Conservation (phyloP, 2,329 filamentous ascomycete species). For the Colletotrichum sp. region DNA sequence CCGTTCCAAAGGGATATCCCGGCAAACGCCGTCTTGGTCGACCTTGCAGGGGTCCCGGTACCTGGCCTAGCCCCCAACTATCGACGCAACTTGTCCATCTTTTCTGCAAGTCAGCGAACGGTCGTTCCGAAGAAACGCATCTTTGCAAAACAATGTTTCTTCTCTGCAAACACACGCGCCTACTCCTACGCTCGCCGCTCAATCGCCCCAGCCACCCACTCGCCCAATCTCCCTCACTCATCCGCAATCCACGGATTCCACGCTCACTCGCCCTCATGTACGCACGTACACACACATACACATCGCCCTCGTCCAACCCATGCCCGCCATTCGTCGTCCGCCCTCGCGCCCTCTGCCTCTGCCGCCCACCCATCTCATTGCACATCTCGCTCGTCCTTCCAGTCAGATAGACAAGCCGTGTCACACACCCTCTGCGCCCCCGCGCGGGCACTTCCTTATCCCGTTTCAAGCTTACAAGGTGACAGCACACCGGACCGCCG, state of each 20-base stretch:
- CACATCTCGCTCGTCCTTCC: not conserved
- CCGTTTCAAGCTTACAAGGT: conserved; percentile 12
- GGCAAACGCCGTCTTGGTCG: not conserved
- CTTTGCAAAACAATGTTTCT: conserved; percentile 19
- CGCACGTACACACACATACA: conserved; percentile 3
- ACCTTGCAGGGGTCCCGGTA: not conserved
- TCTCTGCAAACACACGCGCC: conserved; percentile 18
- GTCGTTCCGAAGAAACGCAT: conserved; percentile 14
- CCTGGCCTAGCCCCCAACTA: not conserved
- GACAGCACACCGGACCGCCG: conserved; percentile 4
- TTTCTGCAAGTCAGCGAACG: not conserved
- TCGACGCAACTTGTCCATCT: not conserved
- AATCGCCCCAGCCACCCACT: not conserved
- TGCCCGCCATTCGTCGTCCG: not conserved
- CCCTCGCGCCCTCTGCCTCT: not conserved
- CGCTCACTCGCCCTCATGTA: not conserved
- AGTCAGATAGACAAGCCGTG: not conserved
- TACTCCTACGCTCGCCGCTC: conserved; percentile 4
- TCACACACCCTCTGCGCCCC: conserved; percentile 12
- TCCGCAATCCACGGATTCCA: not conserved
- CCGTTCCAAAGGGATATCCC: not conserved
- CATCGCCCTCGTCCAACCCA: not conserved
- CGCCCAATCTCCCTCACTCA: not conserved
- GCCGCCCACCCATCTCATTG: not conserved
- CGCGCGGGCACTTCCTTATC: conserved; percentile 7